Conservation (phyloP, 208 protist genomes). For the Lotmaria passim region DNA sequence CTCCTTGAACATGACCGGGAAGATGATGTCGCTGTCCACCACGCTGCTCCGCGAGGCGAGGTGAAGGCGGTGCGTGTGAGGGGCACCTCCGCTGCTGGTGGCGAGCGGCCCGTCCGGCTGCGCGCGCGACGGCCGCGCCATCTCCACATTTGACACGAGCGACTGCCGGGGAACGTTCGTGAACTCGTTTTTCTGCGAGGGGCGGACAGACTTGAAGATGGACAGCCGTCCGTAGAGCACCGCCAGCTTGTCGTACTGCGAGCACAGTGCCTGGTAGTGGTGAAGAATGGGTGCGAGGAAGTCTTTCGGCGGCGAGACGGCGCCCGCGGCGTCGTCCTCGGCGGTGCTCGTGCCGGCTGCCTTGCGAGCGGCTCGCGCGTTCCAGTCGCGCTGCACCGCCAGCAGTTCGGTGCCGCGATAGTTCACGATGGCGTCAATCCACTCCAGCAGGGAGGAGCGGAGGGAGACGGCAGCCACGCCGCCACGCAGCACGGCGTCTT, state of each 20-base stretch:
- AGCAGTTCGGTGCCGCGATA: constrained; percentile 84
- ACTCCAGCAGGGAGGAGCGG: constrained; percentile 74
- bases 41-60: constrained; percentile 28
- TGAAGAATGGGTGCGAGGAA: constrained; percentile 81
- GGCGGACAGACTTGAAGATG: constrained; percentile 81
- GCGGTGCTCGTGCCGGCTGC: background rate
- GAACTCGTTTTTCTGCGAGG: constrained; percentile 66
- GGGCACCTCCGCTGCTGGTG: background rate
- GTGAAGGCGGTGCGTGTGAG: constrained; percentile 17
- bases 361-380: constrained; percentile 11
- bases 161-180: constrained; percentile 52
- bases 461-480: constrained; percentile 47
- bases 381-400: constrained; percentile 47
- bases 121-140: constrained; percentile 15
- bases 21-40: constrained; percentile 66
- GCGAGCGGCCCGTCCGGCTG: background rate
- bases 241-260: constrained; percentile 74
- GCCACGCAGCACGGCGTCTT: constrained; percentile 35
- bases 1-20: constrained; percentile 82
- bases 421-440: constrained; percentile 78
- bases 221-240: constrained; percentile 76
- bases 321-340: constrained; percentile 5
- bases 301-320: constrained; percentile 59
- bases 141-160: constrained; percentile 57
- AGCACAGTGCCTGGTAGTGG: constrained; percentile 71